Evolutionary conservation across 1,284 basidiomycete genomes (phyloP).

Genomic region (Neonothopanus nambi): DNA sequence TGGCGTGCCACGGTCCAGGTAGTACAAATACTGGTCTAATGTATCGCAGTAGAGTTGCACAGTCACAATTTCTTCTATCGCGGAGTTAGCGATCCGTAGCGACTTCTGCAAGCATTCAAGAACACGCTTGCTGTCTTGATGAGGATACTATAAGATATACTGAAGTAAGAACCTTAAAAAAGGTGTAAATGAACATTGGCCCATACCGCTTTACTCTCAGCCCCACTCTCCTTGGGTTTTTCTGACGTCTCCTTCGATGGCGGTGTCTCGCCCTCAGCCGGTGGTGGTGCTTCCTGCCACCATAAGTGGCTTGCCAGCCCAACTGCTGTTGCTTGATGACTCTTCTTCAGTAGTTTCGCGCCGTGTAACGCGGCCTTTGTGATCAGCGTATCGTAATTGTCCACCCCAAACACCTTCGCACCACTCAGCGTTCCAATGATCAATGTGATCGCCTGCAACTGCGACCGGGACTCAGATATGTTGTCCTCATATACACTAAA

Average conservation of each 20-base stretch:
- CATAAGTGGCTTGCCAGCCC: slow-evolving; percentile 92
- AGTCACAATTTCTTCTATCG: slow-evolving; percentile 92
- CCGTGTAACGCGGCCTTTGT: slow-evolving; percentile 95
- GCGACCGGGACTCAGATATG: slow-evolving; percentile 90
- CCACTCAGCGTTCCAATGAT: slow-evolving; percentile 88
- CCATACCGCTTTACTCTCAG: slow-evolving; percentile 64
- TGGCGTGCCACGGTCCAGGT: slow-evolving; percentile 87
- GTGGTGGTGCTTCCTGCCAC: slow-evolving; percentile 79
- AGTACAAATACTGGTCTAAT: slow-evolving; percentile 91
- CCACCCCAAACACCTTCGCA: slow-evolving; percentile 82
- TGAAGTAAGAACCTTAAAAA: not conserved
- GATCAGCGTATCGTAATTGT: slow-evolving; percentile 94
- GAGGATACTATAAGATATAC: slow-evolving; percentile 61
- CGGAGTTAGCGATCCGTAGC: slow-evolving; percentile 88
- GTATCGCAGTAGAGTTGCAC: slow-evolving; percentile 94
- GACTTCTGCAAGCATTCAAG: slow-evolving; percentile 95
- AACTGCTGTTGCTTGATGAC: slow-evolving; percentile 94
- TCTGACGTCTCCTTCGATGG: slow-evolving; percentile 34
- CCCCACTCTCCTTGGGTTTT: slow-evolving; percentile 44
- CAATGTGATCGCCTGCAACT: slow-evolving; percentile 90
- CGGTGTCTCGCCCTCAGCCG: slow-evolving; percentile 40
- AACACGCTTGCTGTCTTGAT: slow-evolving; percentile 92
- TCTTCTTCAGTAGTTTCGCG: slow-evolving; percentile 92
- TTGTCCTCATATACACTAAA: slow-evolving; percentile 95
- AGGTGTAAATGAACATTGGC: not conserved